Evolutionary conservation across 148 eudicot genomes (phyloP), one percentile per base, ranked within the genome.

Genomic region (Cornus kousa): DNA sequence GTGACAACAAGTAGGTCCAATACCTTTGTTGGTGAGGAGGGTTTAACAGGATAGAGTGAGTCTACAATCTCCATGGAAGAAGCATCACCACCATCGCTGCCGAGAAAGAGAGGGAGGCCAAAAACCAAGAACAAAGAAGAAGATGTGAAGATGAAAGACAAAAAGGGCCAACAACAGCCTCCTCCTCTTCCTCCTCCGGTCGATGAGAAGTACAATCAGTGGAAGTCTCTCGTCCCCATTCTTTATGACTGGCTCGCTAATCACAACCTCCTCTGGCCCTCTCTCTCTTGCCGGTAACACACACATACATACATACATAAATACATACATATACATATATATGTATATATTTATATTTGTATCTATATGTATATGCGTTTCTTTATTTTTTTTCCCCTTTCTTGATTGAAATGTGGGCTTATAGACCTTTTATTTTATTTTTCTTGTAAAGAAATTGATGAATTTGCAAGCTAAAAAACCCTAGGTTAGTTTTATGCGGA

Each of bases 281-380:
- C 94, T 75, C 94, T 90, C 68, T 90, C 94, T 70, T 90, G 94
- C 91, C 86, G 94, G 94, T 90, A 81, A 8, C 43, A 62, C 19
- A 62, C 20, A 28, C 28, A 28, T 28, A 28, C 28, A 28, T 28
- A 28, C 28, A 28, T 28, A 28, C 28, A 28, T 28, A 28, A 28
- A 28, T 28, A 28, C 28, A 28, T 1, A 28, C 28, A 28, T 28
- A 28, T 28, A 28, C 1, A 28, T 28, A 28, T 28, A 28, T 28
- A 28, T 28, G 28, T 28, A 28, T 28, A 28, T 28, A 28, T 28
- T 28, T 28, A 28, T 28, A 28, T 28, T 28, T 28, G 28, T 28
- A 28, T 28, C 28, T 28, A 28, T 28, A 28, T 28, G 28, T 28
- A 28, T 28, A 28, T 28, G 28, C 28, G 28, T 28, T 28, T 28